Base-by-base conservation (phyloP, 306 rosid species). In the Medicago arabica region DNA sequence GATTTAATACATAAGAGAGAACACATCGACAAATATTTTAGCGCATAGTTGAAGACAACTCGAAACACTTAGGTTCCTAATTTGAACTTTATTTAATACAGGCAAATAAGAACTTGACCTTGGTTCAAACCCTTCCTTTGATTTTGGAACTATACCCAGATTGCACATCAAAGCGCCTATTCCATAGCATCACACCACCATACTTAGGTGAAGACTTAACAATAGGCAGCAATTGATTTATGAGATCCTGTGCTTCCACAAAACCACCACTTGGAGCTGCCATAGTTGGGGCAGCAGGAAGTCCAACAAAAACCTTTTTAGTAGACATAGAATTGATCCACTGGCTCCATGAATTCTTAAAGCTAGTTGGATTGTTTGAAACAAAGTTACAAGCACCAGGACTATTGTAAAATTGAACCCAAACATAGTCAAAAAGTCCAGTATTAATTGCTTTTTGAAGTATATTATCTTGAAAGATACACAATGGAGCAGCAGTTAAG, bases 131-230 rank as follows among this genome's bases (percentile, higher is more conserved):
- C 3, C 16, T 79, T 60, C 43, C 9, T 25, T 16, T 79, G 18
- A 79, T 65, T 34, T 67, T 34, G 16, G 75, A 17, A 73, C 88
- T 84, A 44, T 81, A 90, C 5, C 84, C 77, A 44, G 43, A 83
- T 15, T 25, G 18, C 25, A 67, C 19, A 82, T 86, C 92, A 59
- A 50, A 74, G 54, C 15, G 86, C 69, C 78, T 85, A 25, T 87
- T 76, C 86, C 88, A 86, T 4, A 90, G 17, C 92, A 83, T 83
- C 2, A 88, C 86, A 8, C 89, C 89, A 54, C 91, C 91, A 72
- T 88, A 88, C 72, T 84, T 73, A 0, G 80, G 23, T 9, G 91
- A 44, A 9, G 3, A 81, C 44, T 46, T 67, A 21, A 86, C 77
- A 17, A 46, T 57, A 12, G 93, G 89, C 18, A 90, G 72, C 60